Evolutionary conservation across 805 yeast species (phyloP).

Genomic region (Candida adriatica): DNA sequence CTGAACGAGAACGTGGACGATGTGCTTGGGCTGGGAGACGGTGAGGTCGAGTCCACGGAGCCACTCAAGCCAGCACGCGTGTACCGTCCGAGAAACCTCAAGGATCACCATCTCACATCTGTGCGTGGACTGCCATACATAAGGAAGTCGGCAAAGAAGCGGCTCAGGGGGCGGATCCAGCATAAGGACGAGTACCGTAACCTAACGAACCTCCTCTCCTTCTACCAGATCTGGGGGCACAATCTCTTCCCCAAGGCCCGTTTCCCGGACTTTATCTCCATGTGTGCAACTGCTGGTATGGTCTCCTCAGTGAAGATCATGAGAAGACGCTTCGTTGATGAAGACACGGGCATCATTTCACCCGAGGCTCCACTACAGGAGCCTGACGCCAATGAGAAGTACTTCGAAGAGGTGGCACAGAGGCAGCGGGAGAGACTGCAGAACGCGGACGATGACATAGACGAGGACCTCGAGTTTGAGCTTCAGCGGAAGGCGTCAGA

Average conservation of each 20-base stretch:
- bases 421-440: not conserved
- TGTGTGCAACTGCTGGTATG: conserved; percentile 44
- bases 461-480: conserved; percentile 1
- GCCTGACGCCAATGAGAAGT: conserved; percentile 1
- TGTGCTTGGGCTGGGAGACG: conserved; percentile 10
- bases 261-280: conserved; percentile 58
- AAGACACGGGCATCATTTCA: conserved; percentile 24
- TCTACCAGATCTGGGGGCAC: conserved; percentile 74
- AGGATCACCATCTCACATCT: conserved; percentile 43
- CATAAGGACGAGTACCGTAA: conserved; percentile 43
- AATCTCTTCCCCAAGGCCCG: conserved; percentile 72
- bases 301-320: conserved; percentile 35
- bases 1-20: conserved; percentile 9
- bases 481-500: too few species aligned
- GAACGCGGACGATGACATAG: too few species aligned
- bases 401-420: conserved; percentile 1
- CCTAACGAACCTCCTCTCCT: conserved; percentile 40
- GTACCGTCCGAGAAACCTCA: conserved; percentile 31
- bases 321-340: conserved; percentile 32
- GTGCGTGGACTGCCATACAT: conserved; percentile 50
- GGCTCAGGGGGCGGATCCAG: conserved; percentile 17
- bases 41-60: not conserved
- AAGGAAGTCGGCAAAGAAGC: conserved; percentile 27
- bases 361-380: conserved; percentile 1
- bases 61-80: conserved; percentile 6